Base-by-base conservation (phyloP, 2,329 filamentous ascomycete species). In the Grosmannia penicillata region DNA sequence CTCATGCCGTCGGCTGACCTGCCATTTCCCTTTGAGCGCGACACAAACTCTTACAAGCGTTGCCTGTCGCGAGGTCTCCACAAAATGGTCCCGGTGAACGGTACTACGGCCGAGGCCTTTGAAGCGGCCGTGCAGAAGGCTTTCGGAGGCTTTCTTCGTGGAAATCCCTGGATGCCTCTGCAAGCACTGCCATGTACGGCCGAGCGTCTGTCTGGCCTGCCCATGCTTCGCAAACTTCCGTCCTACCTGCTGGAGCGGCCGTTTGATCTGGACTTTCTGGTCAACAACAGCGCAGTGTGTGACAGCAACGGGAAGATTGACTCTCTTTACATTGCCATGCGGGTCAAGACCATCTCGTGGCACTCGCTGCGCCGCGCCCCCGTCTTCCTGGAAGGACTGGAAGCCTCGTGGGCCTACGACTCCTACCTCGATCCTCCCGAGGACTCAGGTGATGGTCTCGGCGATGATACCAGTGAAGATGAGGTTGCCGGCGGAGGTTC, bases 1-100 rank as follows among this genome's bases (percentile, higher is more conserved):
- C 60, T 76, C 11, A 58, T 76, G 27, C 72, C 72, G 4, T 66
- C 63, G 33, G 59, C 58, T 11, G 61, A 61, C 25, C 64, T 69
- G 40, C 66, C 70, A 5, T 73, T 75, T 45, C 72, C 72, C 0
- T 76, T 75, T 49, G 72, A 75, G 52, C 71, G 72, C 49, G 70
- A 75, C 46, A 75, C 71, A 13, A 67, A 61, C 29, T 70, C 71
- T 4, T 76, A 76, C 53, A 74, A 74, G 49, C 62, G 72, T 31
- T 75, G 70, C 32, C 58, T 75, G 5, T 76, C 72, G 13, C 66
- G 72, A 14, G 72, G 72, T 4, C 60, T 75, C 32, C 72, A 75
- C 47, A 68, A 66, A 42, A 67, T 72, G 54, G 59, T 75, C 15
- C 68, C 65, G 8, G 61, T 76, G 11, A 59, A 61, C 31, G 69